These are phyloP conservation scores for Penicillium cataractarum DNA, from an alignment of 495 filamentous ascomycete genomes.

Conservation along the genomic window DNA sequence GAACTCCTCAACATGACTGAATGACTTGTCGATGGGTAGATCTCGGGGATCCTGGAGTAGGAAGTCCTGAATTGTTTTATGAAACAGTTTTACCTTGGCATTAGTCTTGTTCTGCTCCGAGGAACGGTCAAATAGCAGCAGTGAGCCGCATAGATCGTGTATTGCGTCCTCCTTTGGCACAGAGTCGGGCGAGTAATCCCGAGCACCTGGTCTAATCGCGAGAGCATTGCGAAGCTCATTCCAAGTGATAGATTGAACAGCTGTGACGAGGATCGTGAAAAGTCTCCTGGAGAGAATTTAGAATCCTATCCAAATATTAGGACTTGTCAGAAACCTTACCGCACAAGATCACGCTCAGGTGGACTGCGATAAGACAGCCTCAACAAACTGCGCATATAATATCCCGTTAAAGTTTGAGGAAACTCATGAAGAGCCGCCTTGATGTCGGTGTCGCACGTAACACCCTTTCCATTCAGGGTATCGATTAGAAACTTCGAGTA, in stretches of 20 bases:
- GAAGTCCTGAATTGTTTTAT: background rate
- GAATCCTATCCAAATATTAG: background rate
- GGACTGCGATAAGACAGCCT: background rate
- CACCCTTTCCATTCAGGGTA: background rate
- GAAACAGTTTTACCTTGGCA: background rate
- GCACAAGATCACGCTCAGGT: background rate
- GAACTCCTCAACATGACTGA: background rate
- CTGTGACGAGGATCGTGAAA: background rate
- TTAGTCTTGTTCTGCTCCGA: background rate
- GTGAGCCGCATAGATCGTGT: background rate
- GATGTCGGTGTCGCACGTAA: background rate
- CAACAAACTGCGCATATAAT: slow-evolving; percentile 1
- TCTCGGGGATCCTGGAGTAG: background rate
- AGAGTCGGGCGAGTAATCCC: background rate
- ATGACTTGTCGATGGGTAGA: background rate
- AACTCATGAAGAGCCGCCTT: background rate
- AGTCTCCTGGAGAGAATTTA: background rate
- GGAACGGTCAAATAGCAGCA: background rate
- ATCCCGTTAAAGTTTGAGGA: background rate
- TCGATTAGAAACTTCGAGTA: background rate
- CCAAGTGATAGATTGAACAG: background rate
- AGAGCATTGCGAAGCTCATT: background rate
- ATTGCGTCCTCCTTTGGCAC: background rate
- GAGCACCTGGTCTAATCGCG: background rate
- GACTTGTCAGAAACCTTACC: background rate